A percentile compares a stretch with the other conserved stretches of the same genome.
phyloP scores from a whole-genome alignment of 441 rosid genomes.

The Corymbia calophylla region DNA sequence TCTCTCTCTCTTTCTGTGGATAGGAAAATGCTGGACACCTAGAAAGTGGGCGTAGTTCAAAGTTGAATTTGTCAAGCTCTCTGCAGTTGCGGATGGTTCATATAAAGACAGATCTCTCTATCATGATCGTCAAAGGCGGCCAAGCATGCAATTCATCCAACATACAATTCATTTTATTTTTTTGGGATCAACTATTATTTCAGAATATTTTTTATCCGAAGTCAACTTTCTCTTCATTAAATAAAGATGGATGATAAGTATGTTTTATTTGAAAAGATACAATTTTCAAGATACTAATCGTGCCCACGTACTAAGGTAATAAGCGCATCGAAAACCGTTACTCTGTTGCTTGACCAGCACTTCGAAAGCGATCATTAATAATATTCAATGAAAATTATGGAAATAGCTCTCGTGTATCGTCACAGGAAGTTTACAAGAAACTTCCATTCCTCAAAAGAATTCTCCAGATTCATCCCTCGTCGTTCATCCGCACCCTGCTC shows the following conservation, averaged over 20 bases:
- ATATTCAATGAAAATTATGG: neutral
- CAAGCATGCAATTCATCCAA: neutral
- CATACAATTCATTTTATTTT: neutral
- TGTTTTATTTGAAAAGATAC: neutral
- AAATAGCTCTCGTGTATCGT: neutral
- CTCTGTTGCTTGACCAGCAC: fast-evolving
- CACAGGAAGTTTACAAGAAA: neutral
- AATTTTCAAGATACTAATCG: neutral
- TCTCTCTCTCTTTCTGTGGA: constrained; percentile 5
- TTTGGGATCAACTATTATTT: neutral
- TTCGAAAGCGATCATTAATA: too few relatives aligned
- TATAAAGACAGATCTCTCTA: neutral
- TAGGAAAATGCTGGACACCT: neutral
- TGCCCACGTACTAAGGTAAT: neutral
- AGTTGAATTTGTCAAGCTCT: neutral
- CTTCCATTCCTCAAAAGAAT: neutral
- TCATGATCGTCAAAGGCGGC: neutral
- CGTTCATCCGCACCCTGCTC: neutral
- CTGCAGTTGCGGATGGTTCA: neutral
- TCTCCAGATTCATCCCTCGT: neutral
- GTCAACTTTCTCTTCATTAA: neutral
- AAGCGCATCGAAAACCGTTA: neutral
- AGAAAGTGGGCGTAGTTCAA: neutral
- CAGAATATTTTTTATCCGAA: neutral
- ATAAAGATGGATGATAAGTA: neutral